A percentile compares a stretch with the other conserved stretches of the same genome.
phyloP scores from a whole-genome alignment of 768 basidiomycete genomes.

The Fistulinella prunicolor region DNA sequence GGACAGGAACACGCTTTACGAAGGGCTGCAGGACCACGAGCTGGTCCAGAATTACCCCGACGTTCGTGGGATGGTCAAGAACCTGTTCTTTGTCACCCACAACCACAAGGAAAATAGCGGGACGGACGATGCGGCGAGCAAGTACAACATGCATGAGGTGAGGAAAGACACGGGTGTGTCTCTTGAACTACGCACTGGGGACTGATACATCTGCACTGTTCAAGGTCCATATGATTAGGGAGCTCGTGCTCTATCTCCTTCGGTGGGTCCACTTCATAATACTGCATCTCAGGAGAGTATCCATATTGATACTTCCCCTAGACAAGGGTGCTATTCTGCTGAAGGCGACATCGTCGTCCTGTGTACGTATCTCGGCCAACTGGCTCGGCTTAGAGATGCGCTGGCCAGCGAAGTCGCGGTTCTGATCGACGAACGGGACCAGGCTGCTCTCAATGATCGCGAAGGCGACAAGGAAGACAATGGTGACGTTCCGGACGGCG shows the following conservation, averaged over 20 bases:
- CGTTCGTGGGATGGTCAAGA: constrained; percentile 60
- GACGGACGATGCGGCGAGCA: constrained; percentile 60
- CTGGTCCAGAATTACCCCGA: constrained; percentile 48
- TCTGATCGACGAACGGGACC: constrained; percentile 67
- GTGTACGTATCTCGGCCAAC: constrained; percentile 52
- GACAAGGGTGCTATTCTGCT: constrained; percentile 46
- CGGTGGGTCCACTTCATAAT: too few species aligned
- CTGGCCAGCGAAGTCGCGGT: constrained; percentile 51
- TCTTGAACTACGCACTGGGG: too few species aligned
- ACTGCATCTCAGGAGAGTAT: neutral
- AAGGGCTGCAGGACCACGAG: constrained; percentile 54
- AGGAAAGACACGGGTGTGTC: too few species aligned
- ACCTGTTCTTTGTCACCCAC: constrained; percentile 70
- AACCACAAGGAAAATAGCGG: constrained; percentile 57
- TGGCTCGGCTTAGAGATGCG: constrained; percentile 43
- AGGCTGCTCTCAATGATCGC: constrained; percentile 53
- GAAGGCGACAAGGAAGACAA: constrained; percentile 41
- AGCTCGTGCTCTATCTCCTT: constrained; percentile 52
- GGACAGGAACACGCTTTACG: constrained; percentile 57
- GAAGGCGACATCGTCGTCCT: constrained; percentile 54
- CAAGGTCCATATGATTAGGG: constrained; percentile 48
- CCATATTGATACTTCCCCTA: constrained; percentile 11
- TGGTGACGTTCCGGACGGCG: constrained; percentile 15
- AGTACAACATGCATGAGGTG: constrained; percentile 55
- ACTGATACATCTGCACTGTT: too few species aligned